Conservation (phyloP, 495 filamentous ascomycete species). For the Xylaria palmicola region DNA sequence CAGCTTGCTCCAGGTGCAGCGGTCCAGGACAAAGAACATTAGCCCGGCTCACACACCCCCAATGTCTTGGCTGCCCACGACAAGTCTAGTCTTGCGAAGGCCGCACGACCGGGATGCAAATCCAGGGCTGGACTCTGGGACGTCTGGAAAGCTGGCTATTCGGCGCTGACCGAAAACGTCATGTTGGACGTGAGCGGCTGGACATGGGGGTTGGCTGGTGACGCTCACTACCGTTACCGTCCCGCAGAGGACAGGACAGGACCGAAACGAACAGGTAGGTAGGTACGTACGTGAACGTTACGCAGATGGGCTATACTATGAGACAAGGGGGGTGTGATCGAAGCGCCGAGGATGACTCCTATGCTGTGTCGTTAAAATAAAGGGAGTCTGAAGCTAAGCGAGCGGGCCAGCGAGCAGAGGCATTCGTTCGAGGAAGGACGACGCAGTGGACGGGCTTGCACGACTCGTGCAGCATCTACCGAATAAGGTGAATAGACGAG, state of each 20-base stretch:
- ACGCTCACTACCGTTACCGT: neutral
- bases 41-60: slow-evolving; percentile 6
- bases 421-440: neutral
- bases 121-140: neutral
- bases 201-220: neutral
- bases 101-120: slow-evolving; percentile 10
- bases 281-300: neutral
- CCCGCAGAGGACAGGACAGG: neutral
- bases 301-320: neutral
- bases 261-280: too few relatives aligned
- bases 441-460: neutral
- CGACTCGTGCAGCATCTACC: neutral
- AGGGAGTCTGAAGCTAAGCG: slow-evolving; percentile 12
- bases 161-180: neutral
- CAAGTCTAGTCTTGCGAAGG: neutral
- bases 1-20: slow-evolving; percentile 6
- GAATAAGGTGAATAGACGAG: slow-evolving; percentile 3
- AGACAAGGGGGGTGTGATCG: slow-evolving; percentile 8
- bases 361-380: neutral
- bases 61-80: slow-evolving; percentile 14
- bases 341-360: neutral
- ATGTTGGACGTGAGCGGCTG: neutral
- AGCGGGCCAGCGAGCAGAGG: neutral
- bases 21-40: slow-evolving; percentile 16
- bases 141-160: neutral